Base-by-base conservation (phyloP, 148 eudicot species). In the Rhododendron vialii region DNA sequence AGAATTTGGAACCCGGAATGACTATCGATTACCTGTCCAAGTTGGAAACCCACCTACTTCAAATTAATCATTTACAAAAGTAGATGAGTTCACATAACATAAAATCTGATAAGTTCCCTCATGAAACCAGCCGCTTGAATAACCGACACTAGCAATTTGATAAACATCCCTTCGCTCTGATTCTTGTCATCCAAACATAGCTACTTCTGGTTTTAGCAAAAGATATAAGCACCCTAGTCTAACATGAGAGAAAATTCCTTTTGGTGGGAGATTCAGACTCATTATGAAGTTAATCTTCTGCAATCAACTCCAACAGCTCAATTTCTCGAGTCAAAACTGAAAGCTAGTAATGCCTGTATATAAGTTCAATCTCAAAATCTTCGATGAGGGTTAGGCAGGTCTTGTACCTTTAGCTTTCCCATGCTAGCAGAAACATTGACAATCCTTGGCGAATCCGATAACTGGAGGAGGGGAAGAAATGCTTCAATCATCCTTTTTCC, bases 391-490 rank as follows among this genome's bases (percentile, higher is more conserved):
- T 12, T 69, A 71, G 18, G 36, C 38, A 71, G 14, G 38, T 18
- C 57, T 20, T 75, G 20, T 91, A 92, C 94, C 89, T 84, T 79
- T 63, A 92, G 77, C 87, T 87, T 82, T 14, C 92, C 93, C 2
- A 41, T 7, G 47, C 30, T 3, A 78, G 95, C 89, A 26, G 93
- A 87, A 51, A 92, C 91, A 82, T 91, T 92, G 33, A 93, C 87
- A 63, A 93, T 91, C 69, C 92, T 89, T 38, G 94, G 86, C 0
- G 94, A 93, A 69, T 89, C 88, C 13, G 94, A 93, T 36, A 82
- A 48, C 22, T 86, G 86, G 13, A 94, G 96, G 36, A 92, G 91
- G 17, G 94, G 93, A 67, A 92, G 65, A 33, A 94, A 61, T 20
- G 88, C 90, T 87, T 94, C 91, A 57, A 76, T 69, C 79, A 85